Evolutionary conservation across 2,329 filamentous ascomycete species (phyloP), one percentile per base, ranked within the genome.

Genomic region (Paecilomyces niveus): DNA sequence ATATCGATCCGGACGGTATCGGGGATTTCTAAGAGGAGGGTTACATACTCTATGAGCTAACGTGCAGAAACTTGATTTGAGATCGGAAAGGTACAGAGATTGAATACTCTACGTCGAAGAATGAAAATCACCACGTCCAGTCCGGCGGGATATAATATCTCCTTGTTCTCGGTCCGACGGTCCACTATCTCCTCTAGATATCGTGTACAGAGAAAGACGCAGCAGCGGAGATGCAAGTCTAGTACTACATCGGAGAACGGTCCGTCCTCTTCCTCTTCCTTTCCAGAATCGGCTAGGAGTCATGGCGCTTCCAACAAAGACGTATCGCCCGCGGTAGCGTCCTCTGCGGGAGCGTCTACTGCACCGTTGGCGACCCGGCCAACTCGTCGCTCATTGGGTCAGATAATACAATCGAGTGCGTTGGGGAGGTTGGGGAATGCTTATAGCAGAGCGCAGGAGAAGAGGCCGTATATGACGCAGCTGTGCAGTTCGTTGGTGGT

Each of bases 381-480:
- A 58, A 59, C 26, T 7, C 35, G 35, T 18, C 67, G 66, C 49
- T 64, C 68, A 13, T 59, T 74, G n/a, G 62, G 65, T n/a, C 66
- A 73, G 57, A 61, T 67, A 7, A 67, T 74, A 15, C 61, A 63
- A 29, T 63, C 68, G 3, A 62, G 70, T 15, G 68, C 71, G 3
- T n/a, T 75, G 13, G 75, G 74, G 10, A 68, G 63, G 45, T 58
- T 74, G 6, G 74, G 69, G 8, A 60, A 68, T 45, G 71, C 71
- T 61, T 96, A 94, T 70, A 86, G 83, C 15, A 82, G 86, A 22
- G 83, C 86, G 53, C 91, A 96, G 75, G 78, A 84, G 55, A 81
- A 83, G 54, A 80, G 87, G 54, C 92, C 93, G 0, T 89, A 90
- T 68, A 76, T 82, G n/a, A 95, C 90, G 9, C 92, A 97, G 77